Percentiles rank a stretch among this genome's conserved stretches.
phyloP scores from a whole-genome alignment of 2,329 filamentous ascomycete species.

The Fusarium transvaalense region DNA sequence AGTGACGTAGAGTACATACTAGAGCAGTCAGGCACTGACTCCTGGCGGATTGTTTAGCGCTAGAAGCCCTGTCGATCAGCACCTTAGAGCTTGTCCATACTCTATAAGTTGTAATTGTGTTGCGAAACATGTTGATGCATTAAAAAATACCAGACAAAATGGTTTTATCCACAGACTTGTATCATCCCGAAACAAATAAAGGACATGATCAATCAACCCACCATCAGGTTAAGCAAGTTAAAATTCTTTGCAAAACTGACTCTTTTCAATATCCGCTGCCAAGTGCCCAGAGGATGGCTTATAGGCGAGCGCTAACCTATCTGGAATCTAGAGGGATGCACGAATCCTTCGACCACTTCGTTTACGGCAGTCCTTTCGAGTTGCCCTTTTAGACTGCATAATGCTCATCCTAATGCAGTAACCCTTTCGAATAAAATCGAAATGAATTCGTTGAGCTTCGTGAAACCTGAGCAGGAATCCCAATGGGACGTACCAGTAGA shows the following conservation, averaged over 20 bases:
- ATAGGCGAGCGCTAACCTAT: background rate
- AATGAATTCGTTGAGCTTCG: background rate
- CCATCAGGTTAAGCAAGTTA: fast-evolving
- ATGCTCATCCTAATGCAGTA: background rate
- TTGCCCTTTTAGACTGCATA: background rate
- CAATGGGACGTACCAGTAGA: background rate
- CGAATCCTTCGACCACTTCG: background rate
- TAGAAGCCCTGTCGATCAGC: background rate
- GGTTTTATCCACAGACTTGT: background rate
- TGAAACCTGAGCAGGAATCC: background rate
- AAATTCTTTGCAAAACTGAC: fast-evolving
- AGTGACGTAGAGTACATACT: background rate
- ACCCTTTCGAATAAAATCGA: background rate
- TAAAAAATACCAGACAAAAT: background rate
- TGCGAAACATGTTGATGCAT: background rate
- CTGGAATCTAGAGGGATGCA: background rate
- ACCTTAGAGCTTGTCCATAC: background rate
- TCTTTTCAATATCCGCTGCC: background rate
- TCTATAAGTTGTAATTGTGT: too few species aligned
- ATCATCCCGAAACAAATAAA: background rate
- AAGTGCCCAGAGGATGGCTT: background rate
- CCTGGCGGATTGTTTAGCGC: background rate
- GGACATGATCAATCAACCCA: background rate
- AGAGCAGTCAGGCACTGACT: background rate
- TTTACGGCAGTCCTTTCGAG: constrained; percentile 7